Base-by-base conservation (phyloP, 306 rosid species). In the Canavalia gladiata region DNA sequence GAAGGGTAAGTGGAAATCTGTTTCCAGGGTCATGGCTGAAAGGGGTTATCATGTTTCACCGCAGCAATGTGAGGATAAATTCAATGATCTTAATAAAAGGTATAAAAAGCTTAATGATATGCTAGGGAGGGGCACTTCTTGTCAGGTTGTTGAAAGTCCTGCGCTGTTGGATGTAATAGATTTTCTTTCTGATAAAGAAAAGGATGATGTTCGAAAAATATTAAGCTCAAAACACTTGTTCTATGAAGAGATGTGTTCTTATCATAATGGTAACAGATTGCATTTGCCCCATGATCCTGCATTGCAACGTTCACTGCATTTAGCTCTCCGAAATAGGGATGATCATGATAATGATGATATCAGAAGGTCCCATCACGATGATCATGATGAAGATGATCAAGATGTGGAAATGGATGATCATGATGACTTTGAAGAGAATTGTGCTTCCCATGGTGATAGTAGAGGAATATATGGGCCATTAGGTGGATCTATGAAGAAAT, bases 161-260 rank as follows among this genome's bases (percentile, higher is more conserved):
- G 76, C 74, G 0, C 89, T 94, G 74, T 77, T 94, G 86, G 97
- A 92, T 80, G 77, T 90, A 33, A 81, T 91, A 35, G 88, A 86
- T 29, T 91, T 66, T 85, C 92, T 92, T 43, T 54, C 86, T 0
- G 95, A 92, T 82, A 94, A 91, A 78, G 97, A 94, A 64, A 94
- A 94, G 86, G 98, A 92, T 0, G 98, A 92, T 54, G 98, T 92
- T 66, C 86, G 92, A 29, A 94, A 94, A 81, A 92, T 94, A 76
- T 87, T 94, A 43, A 91, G 93, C 90, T 94, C 98, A 0, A 94
- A 94, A 88, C 98, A 94, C 60, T 82, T 94, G 72, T 94, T 92
- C 85, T 94, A 94, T 72, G 97, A 94, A 81, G 97, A 92, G 86
- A 94, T 94, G 98, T 94, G 98, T 84, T 94, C 97, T 68, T 94